A percentile compares a stretch with the other conserved stretches of the same genome.
Conservation (phyloP, 208 protist genomes). For the Acanthamoeba lenticulata region DNA sequence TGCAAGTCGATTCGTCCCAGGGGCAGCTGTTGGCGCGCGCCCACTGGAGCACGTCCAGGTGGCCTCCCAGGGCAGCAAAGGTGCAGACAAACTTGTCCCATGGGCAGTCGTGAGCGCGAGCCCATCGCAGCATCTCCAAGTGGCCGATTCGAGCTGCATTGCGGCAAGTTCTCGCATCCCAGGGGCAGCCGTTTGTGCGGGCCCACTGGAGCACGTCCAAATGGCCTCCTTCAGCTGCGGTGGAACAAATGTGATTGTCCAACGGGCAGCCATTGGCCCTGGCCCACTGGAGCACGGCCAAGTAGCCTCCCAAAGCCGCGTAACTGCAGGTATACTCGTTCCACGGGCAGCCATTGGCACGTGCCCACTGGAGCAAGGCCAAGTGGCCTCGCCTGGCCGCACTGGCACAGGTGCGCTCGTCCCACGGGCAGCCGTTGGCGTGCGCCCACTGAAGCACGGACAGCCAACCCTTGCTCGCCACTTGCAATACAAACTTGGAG, state of each 20-base stretch:
- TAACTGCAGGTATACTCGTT: background rate
- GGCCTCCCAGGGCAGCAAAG: background rate
- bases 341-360: slow-evolving; percentile 12
- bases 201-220: slow-evolving; percentile 33
- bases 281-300: slow-evolving; percentile 35
- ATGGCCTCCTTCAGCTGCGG: slow-evolving; percentile 7
- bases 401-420: background rate
- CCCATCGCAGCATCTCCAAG: background rate
- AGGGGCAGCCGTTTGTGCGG: background rate
- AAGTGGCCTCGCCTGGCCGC: background rate
- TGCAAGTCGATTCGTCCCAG: background rate
- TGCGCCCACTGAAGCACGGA: background rate
- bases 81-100: background rate
- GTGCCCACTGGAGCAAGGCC: background rate
- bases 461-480: too few species aligned
- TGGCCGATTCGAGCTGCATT: background rate
- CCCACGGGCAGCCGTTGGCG: background rate
- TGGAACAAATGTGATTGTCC: background rate
- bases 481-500: too few species aligned
- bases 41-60: slow-evolving; percentile 17
- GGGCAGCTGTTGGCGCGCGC: background rate
- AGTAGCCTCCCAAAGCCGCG: background rate
- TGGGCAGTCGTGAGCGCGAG: background rate
- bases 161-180: background rate
- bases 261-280: background rate